phyloP scores from a whole-genome alignment of 345 rosid genomes.

The Gossypium sturtianum region DNA sequence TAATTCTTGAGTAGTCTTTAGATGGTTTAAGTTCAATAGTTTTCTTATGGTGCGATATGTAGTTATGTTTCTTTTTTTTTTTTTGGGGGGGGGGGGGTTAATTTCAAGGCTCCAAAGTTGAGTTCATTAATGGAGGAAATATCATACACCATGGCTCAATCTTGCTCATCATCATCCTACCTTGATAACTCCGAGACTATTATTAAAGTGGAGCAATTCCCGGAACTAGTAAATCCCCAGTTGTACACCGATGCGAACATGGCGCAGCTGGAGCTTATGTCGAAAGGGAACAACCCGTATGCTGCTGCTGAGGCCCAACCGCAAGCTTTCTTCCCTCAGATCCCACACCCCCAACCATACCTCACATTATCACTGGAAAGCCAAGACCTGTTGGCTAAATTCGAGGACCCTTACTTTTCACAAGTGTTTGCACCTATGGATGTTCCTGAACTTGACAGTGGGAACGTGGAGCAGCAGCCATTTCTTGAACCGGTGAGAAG shows the following conservation, averaged over 20 bases:
- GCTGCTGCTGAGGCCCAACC: constrained; percentile 16
- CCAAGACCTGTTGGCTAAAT: constrained; percentile 44
- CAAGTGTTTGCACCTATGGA: neutral
- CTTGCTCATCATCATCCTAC: constrained; percentile 28
- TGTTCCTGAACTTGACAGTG: constrained; percentile 11
- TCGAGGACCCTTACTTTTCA: constrained; percentile 46
- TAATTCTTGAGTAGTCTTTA: neutral
- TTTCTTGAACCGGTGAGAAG: constrained; percentile 35
- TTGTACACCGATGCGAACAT: constrained; percentile 26
- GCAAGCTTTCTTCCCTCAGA: constrained; percentile 22
- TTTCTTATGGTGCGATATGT: neutral
- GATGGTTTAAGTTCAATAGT: neutral
- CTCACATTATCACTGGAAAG: constrained; percentile 45
- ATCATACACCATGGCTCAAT: constrained; percentile 21
- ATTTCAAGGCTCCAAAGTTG: constrained; percentile 29
- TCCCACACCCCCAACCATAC: constrained; percentile 30
- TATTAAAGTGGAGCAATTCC: constrained; percentile 23
- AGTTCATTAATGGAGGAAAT: constrained; percentile 36
- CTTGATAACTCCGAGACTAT: constrained; percentile 14
- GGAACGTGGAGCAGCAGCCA: constrained; percentile 29
- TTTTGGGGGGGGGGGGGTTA: neutral
- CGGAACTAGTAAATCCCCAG: constrained; percentile 33
- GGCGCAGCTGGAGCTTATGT: constrained; percentile 4
- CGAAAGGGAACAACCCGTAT: constrained; percentile 16
- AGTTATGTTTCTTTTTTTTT: neutral